Evolutionary conservation across 225 moss, liverwort and hornwort genomes (phyloP), one percentile per base, ranked within the genome.

Genomic region (Rhytidiadelphus loreus): DNA sequence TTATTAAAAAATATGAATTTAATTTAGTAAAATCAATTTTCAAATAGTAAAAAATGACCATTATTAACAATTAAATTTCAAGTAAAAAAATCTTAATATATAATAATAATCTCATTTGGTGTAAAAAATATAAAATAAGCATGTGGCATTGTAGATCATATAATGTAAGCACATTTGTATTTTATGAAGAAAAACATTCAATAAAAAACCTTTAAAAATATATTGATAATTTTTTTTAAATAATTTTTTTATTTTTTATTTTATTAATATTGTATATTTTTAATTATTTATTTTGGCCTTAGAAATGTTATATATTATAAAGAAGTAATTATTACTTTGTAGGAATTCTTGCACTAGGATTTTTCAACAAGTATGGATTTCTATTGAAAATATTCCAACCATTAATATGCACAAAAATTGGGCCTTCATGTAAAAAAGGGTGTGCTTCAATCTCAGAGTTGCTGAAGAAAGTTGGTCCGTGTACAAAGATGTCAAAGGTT

Each of bases 81-180:
- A 48, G 1, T 74, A 7, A 48, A 66, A 7, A 74, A 30, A 11
- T 74, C 1, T 1, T 21, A 33, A 32, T 19, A 20, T 75, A 50
- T 22, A 33, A 33, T 13, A 0, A 18, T 52, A 76, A 21, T 35
- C 12, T 1, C 1, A 22, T 14, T 35, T 14, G 12, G 0, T 33
- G 2, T 0, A 25, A 77, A 65, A 55, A 37, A 24, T 3, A 6
- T 16, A 33, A 14, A 24, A 1, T 24, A 77, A 5, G 0, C 1
- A 16, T n/a, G 6, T 10, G 4, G 8, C 16, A n/a, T 13, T n/a
- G 2, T 16, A 37, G 9, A 4, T 37, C 23, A 77, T 77, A 16
- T 37, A 9, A 9, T 53, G 0, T 24, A 6, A 9, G 10, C 0
- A 25, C 4, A 37, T 37, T 35, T 24, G 9, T 15, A 15, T 15